Base-by-base conservation (phyloP, 768 basidiomycete species). In the Suillus alpinus region DNA sequence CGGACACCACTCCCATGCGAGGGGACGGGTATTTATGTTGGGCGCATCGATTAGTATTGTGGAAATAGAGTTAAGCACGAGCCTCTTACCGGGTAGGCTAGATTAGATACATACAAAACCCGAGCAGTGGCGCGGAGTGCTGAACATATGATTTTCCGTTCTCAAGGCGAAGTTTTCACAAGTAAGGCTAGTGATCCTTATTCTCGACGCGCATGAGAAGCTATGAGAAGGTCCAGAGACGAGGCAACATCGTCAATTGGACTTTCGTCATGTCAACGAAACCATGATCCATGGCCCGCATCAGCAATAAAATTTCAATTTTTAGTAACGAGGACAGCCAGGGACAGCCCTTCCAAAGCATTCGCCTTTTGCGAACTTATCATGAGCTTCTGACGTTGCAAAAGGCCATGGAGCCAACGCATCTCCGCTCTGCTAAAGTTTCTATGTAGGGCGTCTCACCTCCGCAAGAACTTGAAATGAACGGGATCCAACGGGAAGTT, bases 11-110 rank as follows among this genome's bases (percentile, higher is more conserved):
- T 40, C 59, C 58, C 67, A 68, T 67, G 67, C 26, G 16, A 14
- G 46, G 63, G n/a, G 56, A 59, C 47, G 59, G 56, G 73, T 73
- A 73, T 73, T 73, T 73, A 73, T 74, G 71, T 71, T 58, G 66
- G 64, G 59, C 29, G 62, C 61, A 44, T 66, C 60, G 58, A 70
- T 60, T 59, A 68, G 36, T 39, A 39, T 39, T 53, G 64, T 67
- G 67, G 65, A 66, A 64, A 66, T 71, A 73, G 69, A 72, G 69
- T 74, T 73, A 63, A 55, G 40, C 64, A 65, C 53, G 40, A 65
- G 59, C 60, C 61, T 60, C 52, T 61, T 61, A 58, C 59, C 63
- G 60, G 29, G 29, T 50, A 10, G 37, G 61, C 47, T 60, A 69
- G 71, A 69, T 74, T 73, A 74, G 63, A 73, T 73, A 65, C 43